These are phyloP conservation scores for Nemania sp. DNA, from an alignment of 2,329 filamentous ascomycete genomes.

Conservation along the genomic window DNA sequence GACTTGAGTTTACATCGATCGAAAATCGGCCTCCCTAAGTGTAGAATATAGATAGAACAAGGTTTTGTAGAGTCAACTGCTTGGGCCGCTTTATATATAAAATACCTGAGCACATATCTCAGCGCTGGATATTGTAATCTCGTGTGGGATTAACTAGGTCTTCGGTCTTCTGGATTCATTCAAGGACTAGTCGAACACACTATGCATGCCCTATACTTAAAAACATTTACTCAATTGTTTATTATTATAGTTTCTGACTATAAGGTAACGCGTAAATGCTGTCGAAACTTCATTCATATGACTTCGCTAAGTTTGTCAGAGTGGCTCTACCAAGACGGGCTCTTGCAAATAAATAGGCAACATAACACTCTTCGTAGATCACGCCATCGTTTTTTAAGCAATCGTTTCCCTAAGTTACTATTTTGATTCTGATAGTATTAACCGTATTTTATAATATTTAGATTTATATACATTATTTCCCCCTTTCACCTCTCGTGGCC, in stretches of 20 bases:
- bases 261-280: background rate
- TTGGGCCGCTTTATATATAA: background rate
- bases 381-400: background rate
- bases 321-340: background rate
- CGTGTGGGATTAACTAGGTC: background rate
- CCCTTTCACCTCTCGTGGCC: background rate
- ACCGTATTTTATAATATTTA: background rate
- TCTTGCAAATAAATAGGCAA: background rate
- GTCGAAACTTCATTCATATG: no score
- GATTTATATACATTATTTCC: background rate
- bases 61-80: background rate
- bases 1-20: background rate
- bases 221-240: background rate
- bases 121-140: background rate
- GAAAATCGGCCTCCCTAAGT: background rate
- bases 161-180: background rate
- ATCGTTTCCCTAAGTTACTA: background rate
- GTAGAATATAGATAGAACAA: background rate
- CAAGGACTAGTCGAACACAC: background rate
- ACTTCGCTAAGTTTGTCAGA: no score
- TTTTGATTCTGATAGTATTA: background rate
- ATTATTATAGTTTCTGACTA: background rate
- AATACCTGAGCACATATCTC: no score
- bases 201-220: background rate
- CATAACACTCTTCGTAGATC: background rate